Evolutionary conservation across 805 yeast genomes (phyloP).

Genomic region (Sugiyamaella marilandica): DNA sequence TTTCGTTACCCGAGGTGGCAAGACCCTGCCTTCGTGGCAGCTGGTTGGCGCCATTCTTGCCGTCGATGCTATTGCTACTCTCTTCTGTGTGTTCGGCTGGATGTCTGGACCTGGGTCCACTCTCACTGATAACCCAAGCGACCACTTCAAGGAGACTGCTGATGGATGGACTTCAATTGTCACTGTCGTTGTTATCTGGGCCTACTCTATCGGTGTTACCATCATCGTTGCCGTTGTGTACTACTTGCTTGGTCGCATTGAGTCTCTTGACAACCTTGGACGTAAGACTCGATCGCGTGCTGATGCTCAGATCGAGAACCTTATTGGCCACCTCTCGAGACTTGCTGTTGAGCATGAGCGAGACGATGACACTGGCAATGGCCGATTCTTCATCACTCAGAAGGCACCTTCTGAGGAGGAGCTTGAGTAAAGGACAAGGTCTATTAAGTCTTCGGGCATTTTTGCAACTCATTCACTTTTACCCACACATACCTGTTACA

Average conservation of each 20-base stretch:
- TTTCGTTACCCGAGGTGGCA: slow-evolving; percentile 97
- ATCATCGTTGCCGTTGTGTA: slow-evolving; percentile 94
- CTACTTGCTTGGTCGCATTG: slow-evolving; percentile 55
- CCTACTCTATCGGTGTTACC: slow-evolving; percentile 94
- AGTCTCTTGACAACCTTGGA: slow-evolving; percentile 32
- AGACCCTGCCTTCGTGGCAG: slow-evolving; percentile 98
- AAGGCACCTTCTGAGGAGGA: slow-evolving; percentile 35
- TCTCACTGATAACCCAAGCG: slow-evolving; percentile 30
- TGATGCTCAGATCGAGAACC: slow-evolving; percentile 35
- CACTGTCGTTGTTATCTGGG: slow-evolving; percentile 87
- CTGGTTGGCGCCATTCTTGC: slow-evolving; percentile 86
- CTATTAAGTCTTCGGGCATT: slow-evolving; percentile 3
- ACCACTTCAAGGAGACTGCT: slow-evolving; percentile 44
- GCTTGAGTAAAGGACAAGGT: slow-evolving; percentile 25
- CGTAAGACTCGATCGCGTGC: slow-evolving; percentile 30
- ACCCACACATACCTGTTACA: slow-evolving; percentile 3
- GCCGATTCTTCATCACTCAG: slow-evolving; percentile 32
- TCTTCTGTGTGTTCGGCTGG: slow-evolving; percentile 94
- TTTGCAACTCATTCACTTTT: not conserved
- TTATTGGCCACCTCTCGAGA: slow-evolving; percentile 34
- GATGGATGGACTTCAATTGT: slow-evolving; percentile 96
- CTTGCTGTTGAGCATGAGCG: slow-evolving; percentile 37
- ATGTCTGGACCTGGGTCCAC: slow-evolving; percentile 43
- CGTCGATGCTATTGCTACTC: slow-evolving; percentile 88
- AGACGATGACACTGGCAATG: slow-evolving; percentile 29